phyloP scores from a whole-genome alignment of 177 flowering plant species.

The Vitis hybrid region DNA sequence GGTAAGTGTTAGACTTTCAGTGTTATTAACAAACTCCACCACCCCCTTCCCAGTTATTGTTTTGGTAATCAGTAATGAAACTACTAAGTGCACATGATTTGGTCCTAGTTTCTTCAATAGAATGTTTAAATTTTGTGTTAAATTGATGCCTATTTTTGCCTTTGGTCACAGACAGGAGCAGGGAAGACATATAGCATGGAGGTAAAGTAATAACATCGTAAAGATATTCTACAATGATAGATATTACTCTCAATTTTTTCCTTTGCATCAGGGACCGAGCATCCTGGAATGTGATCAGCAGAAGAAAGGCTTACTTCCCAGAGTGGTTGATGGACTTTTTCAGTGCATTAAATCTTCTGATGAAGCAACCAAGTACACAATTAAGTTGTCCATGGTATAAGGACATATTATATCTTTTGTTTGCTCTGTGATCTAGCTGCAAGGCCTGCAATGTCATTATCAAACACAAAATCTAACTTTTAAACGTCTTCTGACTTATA shows the following conservation, averaged over 20 bases:
- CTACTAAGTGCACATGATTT: too few relatives aligned
- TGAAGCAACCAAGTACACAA: conserved; percentile 38
- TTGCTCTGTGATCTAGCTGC: neutral
- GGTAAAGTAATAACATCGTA: conserved; percentile 35
- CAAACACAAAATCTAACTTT: neutral
- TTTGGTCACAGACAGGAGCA: conserved; percentile 78
- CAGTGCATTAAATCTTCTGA: conserved; percentile 37
- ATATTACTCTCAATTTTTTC: neutral
- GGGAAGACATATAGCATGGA: conserved; percentile 97
- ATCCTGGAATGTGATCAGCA: conserved; percentile 42
- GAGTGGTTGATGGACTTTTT: conserved; percentile 75
- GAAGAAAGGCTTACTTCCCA: conserved; percentile 73
- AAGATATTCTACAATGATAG: neutral
- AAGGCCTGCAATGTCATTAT: neutral
- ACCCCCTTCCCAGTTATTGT: too few relatives aligned
- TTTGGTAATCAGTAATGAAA: too few relatives aligned
- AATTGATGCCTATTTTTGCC: neutral
- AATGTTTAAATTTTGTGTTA: neutral
- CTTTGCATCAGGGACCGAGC: conserved; percentile 63
- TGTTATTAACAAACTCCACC: too few relatives aligned
- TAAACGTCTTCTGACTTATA: conserved; percentile 17
- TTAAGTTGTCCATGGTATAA: conserved; percentile 83
- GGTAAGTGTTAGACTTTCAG: neutral
- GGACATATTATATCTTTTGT: neutral
- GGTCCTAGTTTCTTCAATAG: neutral